Percentiles rank a stretch among this genome's conserved stretches.
These are phyloP conservation scores for Pseudopithomyces chartarum DNA, from an alignment of 2,329 filamentous ascomycete species.

Conservation along the genomic window DNA sequence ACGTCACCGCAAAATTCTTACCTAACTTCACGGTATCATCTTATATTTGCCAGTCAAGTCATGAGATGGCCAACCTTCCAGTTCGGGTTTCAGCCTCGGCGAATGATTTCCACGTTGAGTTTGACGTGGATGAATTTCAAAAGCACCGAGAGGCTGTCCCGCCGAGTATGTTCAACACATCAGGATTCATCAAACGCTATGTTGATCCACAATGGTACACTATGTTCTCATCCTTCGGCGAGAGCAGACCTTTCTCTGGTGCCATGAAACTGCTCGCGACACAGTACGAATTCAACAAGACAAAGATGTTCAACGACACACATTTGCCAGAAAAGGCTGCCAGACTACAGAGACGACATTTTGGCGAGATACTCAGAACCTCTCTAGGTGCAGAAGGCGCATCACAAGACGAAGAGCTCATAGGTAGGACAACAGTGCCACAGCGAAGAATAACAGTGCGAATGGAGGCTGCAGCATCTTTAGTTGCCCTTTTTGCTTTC, in stretches of 20 bases:
- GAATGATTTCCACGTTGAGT: neutral
- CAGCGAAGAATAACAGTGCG: conserved; percentile 21
- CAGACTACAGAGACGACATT: conserved; percentile 13
- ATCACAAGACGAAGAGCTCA: neutral
- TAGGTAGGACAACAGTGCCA: conserved; percentile 1
- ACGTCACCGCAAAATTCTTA: neutral
- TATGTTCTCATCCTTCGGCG: neutral
- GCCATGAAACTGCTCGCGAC: conserved; percentile 10
- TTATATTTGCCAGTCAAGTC: conserved; percentile 16
- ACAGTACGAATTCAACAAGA: conserved; percentile 8
- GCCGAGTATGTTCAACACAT: conserved; percentile 4
- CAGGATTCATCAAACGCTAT: conserved; percentile 4
- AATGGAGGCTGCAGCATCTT: conserved; percentile 14
- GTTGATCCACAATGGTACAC: conserved; percentile 10
- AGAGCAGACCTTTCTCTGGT: neutral
- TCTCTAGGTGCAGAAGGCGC: conserved; percentile 7
- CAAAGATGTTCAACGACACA: conserved; percentile 9
- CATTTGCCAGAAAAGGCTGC: conserved; percentile 4
- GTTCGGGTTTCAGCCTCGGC: conserved; percentile 12
- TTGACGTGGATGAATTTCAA: conserved; percentile 9
- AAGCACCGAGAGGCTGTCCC: conserved; percentile 1
- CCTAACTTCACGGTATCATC: conserved; percentile 7
- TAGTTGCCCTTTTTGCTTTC: conserved; percentile 17
- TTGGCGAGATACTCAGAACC: conserved; percentile 19
- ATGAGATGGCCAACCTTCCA: conserved; percentile 11